Conservation (phyloP, 306 rosid genomes). For the Alnus rubra region DNA sequence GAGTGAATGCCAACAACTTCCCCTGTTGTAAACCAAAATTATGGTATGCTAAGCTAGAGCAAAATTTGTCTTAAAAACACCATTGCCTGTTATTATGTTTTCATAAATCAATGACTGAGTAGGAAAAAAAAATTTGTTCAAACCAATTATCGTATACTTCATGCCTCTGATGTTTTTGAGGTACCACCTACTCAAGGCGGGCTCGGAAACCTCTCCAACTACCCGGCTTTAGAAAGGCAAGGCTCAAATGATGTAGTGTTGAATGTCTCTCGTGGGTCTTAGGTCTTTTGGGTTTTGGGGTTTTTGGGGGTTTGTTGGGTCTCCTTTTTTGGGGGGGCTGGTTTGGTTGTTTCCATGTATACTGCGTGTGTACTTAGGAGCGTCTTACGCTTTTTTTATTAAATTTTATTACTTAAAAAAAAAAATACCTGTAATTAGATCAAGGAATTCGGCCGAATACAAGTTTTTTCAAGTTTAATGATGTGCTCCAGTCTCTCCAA, state of each 20-base stretch:
- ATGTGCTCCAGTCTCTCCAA: neutral
- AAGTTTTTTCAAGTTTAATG: neutral
- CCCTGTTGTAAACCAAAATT: conserved; percentile 42
- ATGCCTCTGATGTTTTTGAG: neutral
- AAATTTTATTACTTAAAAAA: no score
- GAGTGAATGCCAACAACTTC: conserved; percentile 69
- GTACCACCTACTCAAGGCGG: neutral
- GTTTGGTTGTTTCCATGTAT: no score
- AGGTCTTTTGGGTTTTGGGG: no score
- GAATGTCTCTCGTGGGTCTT: no score
- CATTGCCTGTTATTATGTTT: conserved; percentile 7
- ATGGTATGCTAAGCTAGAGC: conserved; percentile 14
- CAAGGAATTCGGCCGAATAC: neutral
- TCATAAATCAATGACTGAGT: neutral
- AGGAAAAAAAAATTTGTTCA: neutral
- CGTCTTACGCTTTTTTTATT: no score
- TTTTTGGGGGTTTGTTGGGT: no score
- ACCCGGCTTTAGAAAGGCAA: neutral
- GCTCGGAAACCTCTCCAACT: neutral
- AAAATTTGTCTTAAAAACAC: neutral
- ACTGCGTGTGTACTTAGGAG: no score
- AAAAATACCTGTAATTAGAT: no score
- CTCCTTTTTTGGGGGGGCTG: no score
- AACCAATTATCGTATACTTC: neutral
- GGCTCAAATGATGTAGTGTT: no score